phyloP scores from a whole-genome alignment of 345 rosid species.

The Populus nigra region DNA sequence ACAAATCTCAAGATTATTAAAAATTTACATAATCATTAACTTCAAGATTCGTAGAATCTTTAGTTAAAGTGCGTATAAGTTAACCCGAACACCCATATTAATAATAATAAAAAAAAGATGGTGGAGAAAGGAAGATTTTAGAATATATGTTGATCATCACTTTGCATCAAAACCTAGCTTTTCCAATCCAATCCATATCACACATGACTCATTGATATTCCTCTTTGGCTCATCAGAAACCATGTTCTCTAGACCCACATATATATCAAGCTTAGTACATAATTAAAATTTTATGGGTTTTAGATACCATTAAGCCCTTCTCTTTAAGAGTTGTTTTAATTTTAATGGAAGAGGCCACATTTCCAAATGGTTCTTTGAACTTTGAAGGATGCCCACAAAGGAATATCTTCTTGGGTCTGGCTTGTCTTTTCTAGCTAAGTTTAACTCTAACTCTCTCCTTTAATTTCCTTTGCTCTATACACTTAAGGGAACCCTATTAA shows the following conservation, averaged over 20 bases:
- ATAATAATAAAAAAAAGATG: no score
- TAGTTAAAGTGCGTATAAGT: accelerated
- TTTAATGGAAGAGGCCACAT: background rate
- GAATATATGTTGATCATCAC: slow-evolving; percentile 26
- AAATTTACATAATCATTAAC: no score
- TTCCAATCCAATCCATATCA: slow-evolving; percentile 19
- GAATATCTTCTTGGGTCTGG: slow-evolving; percentile 51
- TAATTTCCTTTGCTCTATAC: slow-evolving; percentile 16
- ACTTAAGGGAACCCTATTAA: slow-evolving; percentile 24
- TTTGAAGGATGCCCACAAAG: slow-evolving; percentile 26
- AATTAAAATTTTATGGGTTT: background rate
- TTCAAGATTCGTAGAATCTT: accelerated
- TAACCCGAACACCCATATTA: accelerated
- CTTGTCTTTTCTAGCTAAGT: slow-evolving; percentile 4
- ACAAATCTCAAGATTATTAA: accelerated
- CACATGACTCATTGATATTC: slow-evolving; percentile 25
- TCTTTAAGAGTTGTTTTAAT: background rate
- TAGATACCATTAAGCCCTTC: slow-evolving; percentile 39
- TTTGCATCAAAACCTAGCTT: slow-evolving; percentile 21
- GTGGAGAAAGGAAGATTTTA: slow-evolving; percentile 7
- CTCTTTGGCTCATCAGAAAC: slow-evolving; percentile 22
- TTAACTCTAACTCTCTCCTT: background rate
- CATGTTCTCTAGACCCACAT: slow-evolving; percentile 32
- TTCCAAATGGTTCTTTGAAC: background rate
- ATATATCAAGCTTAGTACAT: slow-evolving; percentile 14